Evolutionary conservation across 2,329 filamentous ascomycete genomes (phyloP), one percentile per base, ranked within the genome.

Genomic region (Harringtonia aguacate): DNA sequence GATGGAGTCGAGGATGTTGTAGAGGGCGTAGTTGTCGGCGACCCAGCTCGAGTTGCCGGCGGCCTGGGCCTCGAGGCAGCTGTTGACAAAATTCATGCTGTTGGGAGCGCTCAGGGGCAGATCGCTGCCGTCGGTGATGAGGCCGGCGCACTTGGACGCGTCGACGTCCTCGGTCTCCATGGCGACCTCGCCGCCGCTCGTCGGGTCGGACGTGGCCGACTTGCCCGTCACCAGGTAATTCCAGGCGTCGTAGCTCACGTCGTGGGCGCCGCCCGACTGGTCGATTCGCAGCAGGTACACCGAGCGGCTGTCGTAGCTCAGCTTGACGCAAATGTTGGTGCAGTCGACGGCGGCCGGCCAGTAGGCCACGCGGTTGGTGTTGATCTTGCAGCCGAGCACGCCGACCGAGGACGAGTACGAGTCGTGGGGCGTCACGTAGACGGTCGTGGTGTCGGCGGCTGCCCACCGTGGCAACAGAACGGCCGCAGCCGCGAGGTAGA

Each of bases 211-310:
- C 2, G 61, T 61, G 4, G 74, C 74, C 3, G 63, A 62, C 42
- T 67, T 46, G 44, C 70, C 70, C 0, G 67, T 72, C 39, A 60
- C 53, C n/a, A 55, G 68, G 52, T 70, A 70, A 62, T 76, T 76
- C 72, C 72, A 78, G 39, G 74, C 73, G 48, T 78, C 74, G 62
- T 77, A 78, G 46, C 64, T 69, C 59, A 77, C 69, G 57, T 79
- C 75, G 58, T 73, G 60, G 33, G 74, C 74, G 42, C 72, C 73
- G 37, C 61, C 66, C 1, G 73, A 77, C 39, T 63, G 59, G 64
- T 78, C 75, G 47, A 79, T 61, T 53, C 67, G 66, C 47, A 78
- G 66, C 42, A 86, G 72, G 52, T 75, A 67, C 46, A 81, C 56
- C 40, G 61, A 62, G 50, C 72, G 71, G 46, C 59, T 69, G 29